phyloP scores from a whole-genome alignment of 2,329 filamentous ascomycete genomes.

The Ceratocystis ficicola region DNA sequence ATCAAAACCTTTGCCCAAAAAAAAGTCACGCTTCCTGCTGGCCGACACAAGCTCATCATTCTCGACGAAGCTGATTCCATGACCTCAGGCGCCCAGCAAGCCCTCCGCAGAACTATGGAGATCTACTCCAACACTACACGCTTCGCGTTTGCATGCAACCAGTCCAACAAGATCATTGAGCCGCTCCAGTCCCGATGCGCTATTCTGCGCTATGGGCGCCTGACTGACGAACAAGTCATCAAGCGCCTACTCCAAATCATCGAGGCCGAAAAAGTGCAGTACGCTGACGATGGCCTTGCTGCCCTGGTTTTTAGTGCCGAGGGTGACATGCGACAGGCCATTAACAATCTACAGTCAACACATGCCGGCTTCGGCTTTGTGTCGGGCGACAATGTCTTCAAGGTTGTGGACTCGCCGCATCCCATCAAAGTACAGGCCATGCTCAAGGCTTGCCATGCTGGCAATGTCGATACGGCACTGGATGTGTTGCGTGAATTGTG shows the following conservation, averaged over 20 bases:
- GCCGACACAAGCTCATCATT: slow-evolving; percentile 91
- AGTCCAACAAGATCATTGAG: slow-evolving; percentile 98
- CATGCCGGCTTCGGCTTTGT: slow-evolving; percentile 90
- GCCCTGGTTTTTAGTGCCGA: slow-evolving; percentile 96
- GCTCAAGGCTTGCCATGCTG: slow-evolving; percentile 93
- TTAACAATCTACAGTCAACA: slow-evolving; percentile 95
- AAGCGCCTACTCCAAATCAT: slow-evolving; percentile 85
- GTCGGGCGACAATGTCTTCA: slow-evolving; percentile 96
- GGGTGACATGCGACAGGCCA: slow-evolving; percentile 96
- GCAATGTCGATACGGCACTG: slow-evolving; percentile 75
- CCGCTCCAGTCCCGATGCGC: slow-evolving; percentile 95
- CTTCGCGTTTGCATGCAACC: slow-evolving; percentile 97
- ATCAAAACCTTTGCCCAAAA: slow-evolving; percentile 99
- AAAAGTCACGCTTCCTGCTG: slow-evolving; percentile 85
- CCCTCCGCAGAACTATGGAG: slow-evolving; percentile 91
- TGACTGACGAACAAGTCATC: slow-evolving; percentile 87
- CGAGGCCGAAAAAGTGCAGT: slow-evolving; percentile 78
- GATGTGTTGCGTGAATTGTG: slow-evolving; percentile 82
- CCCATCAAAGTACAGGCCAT: slow-evolving; percentile 97
- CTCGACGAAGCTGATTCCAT: slow-evolving; percentile 97
- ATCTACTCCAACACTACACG: slow-evolving; percentile 94
- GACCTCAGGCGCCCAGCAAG: slow-evolving; percentile 94
- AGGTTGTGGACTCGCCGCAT: slow-evolving; percentile 91
- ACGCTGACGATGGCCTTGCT: slow-evolving; percentile 84
- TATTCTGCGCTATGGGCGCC: slow-evolving; percentile 81